Evolutionary conservation across 805 yeast genomes (phyloP).

Genomic region (Zygoascus ofunaensis): DNA sequence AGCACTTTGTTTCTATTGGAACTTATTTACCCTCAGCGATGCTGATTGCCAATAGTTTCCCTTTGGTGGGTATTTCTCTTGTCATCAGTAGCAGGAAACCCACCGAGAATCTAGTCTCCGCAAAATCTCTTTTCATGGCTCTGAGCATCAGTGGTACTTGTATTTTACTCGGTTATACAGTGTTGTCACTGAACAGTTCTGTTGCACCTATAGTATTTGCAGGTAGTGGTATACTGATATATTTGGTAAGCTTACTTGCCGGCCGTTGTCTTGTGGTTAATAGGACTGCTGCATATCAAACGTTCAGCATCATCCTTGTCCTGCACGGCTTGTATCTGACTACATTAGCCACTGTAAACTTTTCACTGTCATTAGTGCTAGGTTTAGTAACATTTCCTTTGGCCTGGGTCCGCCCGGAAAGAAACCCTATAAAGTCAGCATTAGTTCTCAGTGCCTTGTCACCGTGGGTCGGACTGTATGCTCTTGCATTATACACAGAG

Average conservation of each 20-base stretch:
- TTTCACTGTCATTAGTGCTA: slow-evolving; percentile 64
- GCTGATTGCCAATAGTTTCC: slow-evolving; percentile 57
- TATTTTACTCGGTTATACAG: slow-evolving; percentile 7
- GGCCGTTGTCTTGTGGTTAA: neutral
- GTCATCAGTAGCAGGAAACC: slow-evolving; percentile 12
- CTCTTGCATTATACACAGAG: slow-evolving; percentile 16
- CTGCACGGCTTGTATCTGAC: slow-evolving; percentile 61
- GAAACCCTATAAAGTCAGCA: slow-evolving; percentile 11
- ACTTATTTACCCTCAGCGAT: slow-evolving; percentile 85
- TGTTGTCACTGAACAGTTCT: slow-evolving; percentile 4
- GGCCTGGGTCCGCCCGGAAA: slow-evolving; percentile 44
- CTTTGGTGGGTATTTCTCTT: slow-evolving; percentile 49
- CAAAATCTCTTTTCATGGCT: slow-evolving; percentile 8
- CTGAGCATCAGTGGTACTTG: slow-evolving; percentile 1
- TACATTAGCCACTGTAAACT: slow-evolving; percentile 71
- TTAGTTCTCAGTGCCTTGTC: slow-evolving; percentile 35
- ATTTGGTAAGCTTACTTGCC: neutral
- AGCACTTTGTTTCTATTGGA: slow-evolving; percentile 81
- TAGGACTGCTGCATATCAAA: slow-evolving; percentile 10
- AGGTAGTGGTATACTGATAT: neutral
- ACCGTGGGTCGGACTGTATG: slow-evolving; percentile 40
- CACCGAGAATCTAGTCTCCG: slow-evolving; percentile 2
- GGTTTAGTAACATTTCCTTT: slow-evolving; percentile 72
- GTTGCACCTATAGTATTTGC: neutral
- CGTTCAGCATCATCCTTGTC: slow-evolving; percentile 39